Base-by-base conservation (phyloP, 495 filamentous ascomycete species). In the Parathielavia appendiculata region DNA sequence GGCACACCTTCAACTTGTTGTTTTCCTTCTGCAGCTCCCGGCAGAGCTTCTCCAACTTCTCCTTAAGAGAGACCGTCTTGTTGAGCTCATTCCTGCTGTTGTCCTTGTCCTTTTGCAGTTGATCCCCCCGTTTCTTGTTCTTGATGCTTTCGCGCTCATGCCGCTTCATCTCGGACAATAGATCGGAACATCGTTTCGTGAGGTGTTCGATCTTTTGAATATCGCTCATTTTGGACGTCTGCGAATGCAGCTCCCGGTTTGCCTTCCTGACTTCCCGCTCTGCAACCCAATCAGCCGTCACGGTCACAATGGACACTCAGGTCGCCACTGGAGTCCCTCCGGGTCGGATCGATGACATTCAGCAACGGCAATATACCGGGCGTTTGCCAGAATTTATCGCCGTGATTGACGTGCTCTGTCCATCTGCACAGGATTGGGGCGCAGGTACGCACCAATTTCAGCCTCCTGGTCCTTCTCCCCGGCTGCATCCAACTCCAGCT, bases 81-180 rank as follows among this genome's bases (percentile, higher is more conserved):
- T 81, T 92, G 52, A 95, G 79, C 70, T 98, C 93, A 39, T 86
- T 86, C 61, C 89, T 84, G 19, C 84, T 83, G 60, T 88, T 85
- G 71, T 98, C 93, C 70, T 95, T 95, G 62, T 98, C 93, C 71
- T 97, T 97, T 73, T 98, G 93, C 56, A 97, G 70, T 65, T 91
- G 88, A 72, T 98, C 93, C 16, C 87, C 90, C 10, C 91, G 86
- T 73, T 97, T 98, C 76, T 96, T 96, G 66, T 91, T 91, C 75
- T 96, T 97, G 41, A 87, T 79, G 66, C 95, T 89, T 54, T 97
- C 93, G 32, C 92, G 87, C 69, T 97, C 92, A 57, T 95, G 80
- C 51, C 90, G 85, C 66, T 95, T 96, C 90, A 98, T 95, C 56
- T 96, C 90, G 40, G 87, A 85, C 52, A 96, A 78, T 4, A 97